Conservation (phyloP, 148 eudicot species). For the Rhododendron molle region DNA sequence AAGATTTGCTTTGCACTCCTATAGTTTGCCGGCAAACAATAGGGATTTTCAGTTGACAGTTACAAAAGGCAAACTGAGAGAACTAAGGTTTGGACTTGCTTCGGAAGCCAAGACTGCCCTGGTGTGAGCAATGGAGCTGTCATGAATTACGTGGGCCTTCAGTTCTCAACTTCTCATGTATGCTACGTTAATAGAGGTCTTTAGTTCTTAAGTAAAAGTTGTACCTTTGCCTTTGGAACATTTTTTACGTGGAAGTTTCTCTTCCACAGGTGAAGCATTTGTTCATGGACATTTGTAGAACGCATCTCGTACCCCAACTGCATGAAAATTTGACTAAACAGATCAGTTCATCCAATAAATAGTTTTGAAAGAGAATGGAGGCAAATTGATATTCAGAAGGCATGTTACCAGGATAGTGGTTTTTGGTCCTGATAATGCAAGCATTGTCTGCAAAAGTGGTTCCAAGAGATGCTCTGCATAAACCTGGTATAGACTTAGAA, state of each 20-base stretch:
- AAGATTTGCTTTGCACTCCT: not conserved
- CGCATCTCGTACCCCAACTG: slow-evolving; percentile 94
- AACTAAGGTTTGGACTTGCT: not conserved
- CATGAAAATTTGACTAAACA: slow-evolving; percentile 5
- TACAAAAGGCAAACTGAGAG: not conserved
- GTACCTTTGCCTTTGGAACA: slow-evolving; percentile 80
- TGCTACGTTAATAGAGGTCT: not conserved
- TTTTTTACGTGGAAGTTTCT: slow-evolving; percentile 67
- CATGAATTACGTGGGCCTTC: too few relatives aligned
- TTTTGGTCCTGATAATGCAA: slow-evolving; percentile 81
- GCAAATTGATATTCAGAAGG: not conserved
- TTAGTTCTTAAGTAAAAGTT: not conserved
- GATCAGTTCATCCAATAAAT: not conserved
- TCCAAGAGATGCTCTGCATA: slow-evolving; percentile 93
- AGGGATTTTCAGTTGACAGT: not conserved
- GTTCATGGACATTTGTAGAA: slow-evolving; percentile 87
- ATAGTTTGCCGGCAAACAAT: not conserved
- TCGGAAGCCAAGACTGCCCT: not conserved
- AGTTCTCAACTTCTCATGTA: not conserved
- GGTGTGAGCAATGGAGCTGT: not conserved
- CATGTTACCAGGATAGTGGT: slow-evolving; percentile 62
- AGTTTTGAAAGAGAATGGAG: not conserved
- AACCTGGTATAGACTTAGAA: slow-evolving; percentile 43
- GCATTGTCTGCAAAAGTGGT: slow-evolving; percentile 72
- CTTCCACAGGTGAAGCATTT: slow-evolving; percentile 87